Evolutionary conservation across 306 rosid genomes (phyloP), one percentile per base, ranked within the genome.

Genomic region (Oemleria cerasiformis): DNA sequence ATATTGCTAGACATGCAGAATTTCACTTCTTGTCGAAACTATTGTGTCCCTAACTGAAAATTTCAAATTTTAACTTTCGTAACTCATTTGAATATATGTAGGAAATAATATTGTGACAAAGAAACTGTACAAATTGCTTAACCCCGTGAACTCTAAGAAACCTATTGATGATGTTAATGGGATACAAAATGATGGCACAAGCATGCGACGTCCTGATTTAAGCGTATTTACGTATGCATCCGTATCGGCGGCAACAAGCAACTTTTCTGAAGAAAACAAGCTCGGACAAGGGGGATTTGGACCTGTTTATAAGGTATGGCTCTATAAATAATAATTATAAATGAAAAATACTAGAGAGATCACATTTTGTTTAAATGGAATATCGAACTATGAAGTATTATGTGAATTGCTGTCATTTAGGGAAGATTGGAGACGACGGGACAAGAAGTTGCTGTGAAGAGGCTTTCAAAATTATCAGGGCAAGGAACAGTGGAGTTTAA

Each of bases 381-480:
- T 3, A 45, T 16, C 7, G 17, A 50, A 16, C 59, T 8, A 57
- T 25, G 2, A 25, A 17, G 19, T 50, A 10, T 4, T 30, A 5
- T 56, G 8, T 23, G 1, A n/a, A n/a, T n/a, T n/a, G n/a, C n/a
- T 76, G n/a, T n/a, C n/a, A n/a, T n/a, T 39, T 10, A 80, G 85
- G 87, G 85, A 9, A 51, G 25, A 44, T 55, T 80, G 8, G n/a
- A n/a, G n/a, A n/a, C n/a, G n/a, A 30, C 57, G 6, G 72, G 63
- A 0, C 42, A 38, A 67, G 73, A 80, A 61, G 13, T 77, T 5
- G 87, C 80, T 1, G 67, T 84, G 5, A 83, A 84, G 54, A 67
- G 59, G 55, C 87, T 84, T 23, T 77, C 80, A 57, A 73, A n/a
- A 6, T 12, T 25, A 25, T 67, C 71, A 30, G 59, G 12, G 3